Evolutionary conservation across 352 stramenopile genomes (phyloP).

Genomic region (Thraustochytrium sp.): DNA sequence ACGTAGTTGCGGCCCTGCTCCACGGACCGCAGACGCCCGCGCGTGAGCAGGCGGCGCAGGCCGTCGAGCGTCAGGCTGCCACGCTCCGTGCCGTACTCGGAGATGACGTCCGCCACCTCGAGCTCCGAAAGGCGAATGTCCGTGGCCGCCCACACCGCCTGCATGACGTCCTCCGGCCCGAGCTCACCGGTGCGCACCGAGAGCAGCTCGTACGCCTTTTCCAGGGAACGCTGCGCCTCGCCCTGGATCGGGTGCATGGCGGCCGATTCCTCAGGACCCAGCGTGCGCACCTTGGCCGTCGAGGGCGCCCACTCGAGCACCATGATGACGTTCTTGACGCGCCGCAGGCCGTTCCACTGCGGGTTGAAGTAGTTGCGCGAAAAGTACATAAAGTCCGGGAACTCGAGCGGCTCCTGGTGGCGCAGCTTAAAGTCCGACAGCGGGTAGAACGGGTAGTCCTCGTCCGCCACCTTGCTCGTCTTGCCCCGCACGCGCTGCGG

Average conservation of each 20-base stretch:
- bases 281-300: constrained; percentile 48
- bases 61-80: background rate
- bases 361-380: constrained; percentile 68
- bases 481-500: background rate
- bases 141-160: constrained; percentile 20
- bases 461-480: background rate
- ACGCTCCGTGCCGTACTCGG: constrained; percentile 15
- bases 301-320: constrained; percentile 75
- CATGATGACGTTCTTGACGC: constrained; percentile 76
- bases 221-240: constrained; percentile 52
- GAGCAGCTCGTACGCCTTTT: constrained; percentile 46
- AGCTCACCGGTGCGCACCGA: constrained; percentile 25
- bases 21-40: background rate
- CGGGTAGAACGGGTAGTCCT: constrained; percentile 44
- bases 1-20: constrained; percentile 57
- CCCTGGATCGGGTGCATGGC: background rate
- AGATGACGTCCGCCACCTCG: background rate
- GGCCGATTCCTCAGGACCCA: constrained; percentile 45
- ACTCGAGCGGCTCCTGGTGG: constrained; percentile 38
- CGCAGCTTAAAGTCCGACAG: constrained; percentile 44
- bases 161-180: background rate
- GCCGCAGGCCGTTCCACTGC: constrained; percentile 72
- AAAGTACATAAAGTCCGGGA: constrained; percentile 46
- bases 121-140: constrained; percentile 6
- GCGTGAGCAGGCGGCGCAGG: constrained; percentile 12